These are phyloP conservation scores for Raphidocelis subcapitata DNA, from an alignment of 139 green algal species.

Conservation along the genomic window DNA sequence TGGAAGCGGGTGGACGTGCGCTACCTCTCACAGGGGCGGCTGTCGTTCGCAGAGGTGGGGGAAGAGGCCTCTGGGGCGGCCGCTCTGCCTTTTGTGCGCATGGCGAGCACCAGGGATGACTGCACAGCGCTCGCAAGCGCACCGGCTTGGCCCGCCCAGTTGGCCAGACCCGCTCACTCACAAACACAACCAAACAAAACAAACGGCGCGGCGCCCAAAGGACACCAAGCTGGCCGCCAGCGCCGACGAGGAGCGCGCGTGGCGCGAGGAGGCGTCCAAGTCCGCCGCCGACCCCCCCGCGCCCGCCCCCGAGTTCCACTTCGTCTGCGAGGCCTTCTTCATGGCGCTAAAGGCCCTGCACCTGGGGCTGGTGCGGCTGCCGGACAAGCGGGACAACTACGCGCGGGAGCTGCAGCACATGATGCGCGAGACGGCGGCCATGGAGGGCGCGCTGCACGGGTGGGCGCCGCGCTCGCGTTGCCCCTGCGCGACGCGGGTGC, in stretches of 20 bases:
- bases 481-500: no score
- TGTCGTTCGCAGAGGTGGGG: constrained; percentile 18
- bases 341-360: constrained; percentile 81
- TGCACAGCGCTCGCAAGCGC: not conserved
- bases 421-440: constrained; percentile 22
- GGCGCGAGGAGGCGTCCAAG: constrained; percentile 31
- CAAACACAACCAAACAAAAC: no score
- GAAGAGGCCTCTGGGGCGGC: no score
- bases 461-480: no score
- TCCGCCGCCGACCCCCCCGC: not conserved
- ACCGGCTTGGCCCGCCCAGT: not conserved
- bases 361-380: constrained; percentile 67
- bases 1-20: constrained; percentile 34
- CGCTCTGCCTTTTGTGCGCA: no score
- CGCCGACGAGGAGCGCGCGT: constrained; percentile 49
- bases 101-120: no score
- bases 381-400: constrained; percentile 12
- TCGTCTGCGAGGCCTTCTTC: constrained; percentile 98
- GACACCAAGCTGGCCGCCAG: constrained; percentile 67
- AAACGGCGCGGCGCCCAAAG: no score
- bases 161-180: no score
- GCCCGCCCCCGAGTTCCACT: constrained; percentile 65
- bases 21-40: constrained; percentile 12
- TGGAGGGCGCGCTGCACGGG: constrained; percentile 22
- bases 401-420: constrained; percentile 2